Evolutionary conservation across 352 stramenopile genomes (phyloP), one percentile per base, ranked within the genome.

Genomic region (Pythium vanterpoolii): DNA sequence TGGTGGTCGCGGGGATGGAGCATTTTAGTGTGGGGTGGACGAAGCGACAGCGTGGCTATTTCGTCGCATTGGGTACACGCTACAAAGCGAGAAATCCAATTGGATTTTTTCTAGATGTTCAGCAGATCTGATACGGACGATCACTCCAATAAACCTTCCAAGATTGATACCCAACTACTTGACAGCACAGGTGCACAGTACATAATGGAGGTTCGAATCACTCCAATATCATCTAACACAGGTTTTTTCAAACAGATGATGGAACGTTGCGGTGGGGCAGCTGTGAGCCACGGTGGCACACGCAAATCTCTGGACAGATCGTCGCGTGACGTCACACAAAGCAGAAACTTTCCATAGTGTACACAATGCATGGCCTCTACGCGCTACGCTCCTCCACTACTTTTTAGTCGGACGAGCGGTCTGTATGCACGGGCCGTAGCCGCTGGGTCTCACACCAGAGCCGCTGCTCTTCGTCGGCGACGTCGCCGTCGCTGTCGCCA

Each of bases 391-490:
- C 34, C 13, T 42, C 34, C 19, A 6, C 10, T 3, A 5, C 9
- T 42, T 38, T 38, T 42, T 18, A 64, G n/a, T 57, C 44, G 13
- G 18, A 39, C 18, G 36, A 61, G 19, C 50, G 59, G 31, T 60
- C 46, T 27, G 28, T 28, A 27, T 66, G 59, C 24, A 54, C 42
- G 13, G 58, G 48, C 28, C 48, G 58, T 2, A 65, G 39, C 18
- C 58, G 51, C 30, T 68, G 60, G 5, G 50, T 60, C 38, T 66
- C 59, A 38, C 59, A 57, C 42, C 59, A 66, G 3, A 60, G 31
- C 5, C 59, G 34, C 27, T 66, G 43, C 21, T 60, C 50, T 54
- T 59, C 48, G n/a, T 56, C 53, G 7, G 49, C 36, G 18, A 33
- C 19, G 26, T 63, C 54, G n/a, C 49, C 54, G 24, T 63, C 61